These are phyloP conservation scores for Umbilicaria muhlenbergii DNA, from an alignment of 495 filamentous ascomycete species.

Conservation along the genomic window DNA sequence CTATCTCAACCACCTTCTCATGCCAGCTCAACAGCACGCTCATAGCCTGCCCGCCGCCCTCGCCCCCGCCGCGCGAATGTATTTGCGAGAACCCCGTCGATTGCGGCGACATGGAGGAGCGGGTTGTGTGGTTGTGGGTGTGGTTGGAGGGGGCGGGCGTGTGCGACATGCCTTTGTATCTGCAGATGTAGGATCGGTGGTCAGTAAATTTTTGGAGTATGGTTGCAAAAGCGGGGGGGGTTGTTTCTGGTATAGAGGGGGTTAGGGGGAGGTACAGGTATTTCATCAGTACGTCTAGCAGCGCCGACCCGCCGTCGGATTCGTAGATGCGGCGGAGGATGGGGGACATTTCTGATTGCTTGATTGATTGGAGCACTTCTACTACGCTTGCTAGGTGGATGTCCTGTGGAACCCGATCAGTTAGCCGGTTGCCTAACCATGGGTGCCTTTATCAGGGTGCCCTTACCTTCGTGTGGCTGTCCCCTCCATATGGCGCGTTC, in stretches of 20 bases:
- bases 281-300: slow-evolving; percentile 60
- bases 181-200: slow-evolving; percentile 9
- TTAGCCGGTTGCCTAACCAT: too few species aligned
- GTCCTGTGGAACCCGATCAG: slow-evolving; percentile 29
- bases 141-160: slow-evolving; percentile 15
- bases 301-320: slow-evolving; percentile 55
- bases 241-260: neutral
- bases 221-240: neutral
- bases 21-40: slow-evolving; percentile 91
- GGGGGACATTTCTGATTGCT: slow-evolving; percentile 77
- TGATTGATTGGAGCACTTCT: slow-evolving; percentile 80
- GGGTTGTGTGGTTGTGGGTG: slow-evolving; percentile 20
- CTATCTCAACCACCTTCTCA: slow-evolving; percentile 85
- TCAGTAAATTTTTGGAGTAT: neutral
- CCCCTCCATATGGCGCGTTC: slow-evolving; percentile 54
- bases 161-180: slow-evolving; percentile 75
- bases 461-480: slow-evolving; percentile 56
- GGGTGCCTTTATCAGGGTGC: too few species aligned
- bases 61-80: slow-evolving; percentile 47
- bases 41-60: slow-evolving; percentile 72
- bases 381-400: slow-evolving; percentile 65
- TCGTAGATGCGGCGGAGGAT: slow-evolving; percentile 62
- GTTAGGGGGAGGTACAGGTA: slow-evolving; percentile 39
- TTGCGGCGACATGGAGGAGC: slow-evolving; percentile 52
- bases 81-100: slow-evolving; percentile 78